phyloP scores from a whole-genome alignment of 164 flowering plant species.

The Magnolia officinalis region DNA sequence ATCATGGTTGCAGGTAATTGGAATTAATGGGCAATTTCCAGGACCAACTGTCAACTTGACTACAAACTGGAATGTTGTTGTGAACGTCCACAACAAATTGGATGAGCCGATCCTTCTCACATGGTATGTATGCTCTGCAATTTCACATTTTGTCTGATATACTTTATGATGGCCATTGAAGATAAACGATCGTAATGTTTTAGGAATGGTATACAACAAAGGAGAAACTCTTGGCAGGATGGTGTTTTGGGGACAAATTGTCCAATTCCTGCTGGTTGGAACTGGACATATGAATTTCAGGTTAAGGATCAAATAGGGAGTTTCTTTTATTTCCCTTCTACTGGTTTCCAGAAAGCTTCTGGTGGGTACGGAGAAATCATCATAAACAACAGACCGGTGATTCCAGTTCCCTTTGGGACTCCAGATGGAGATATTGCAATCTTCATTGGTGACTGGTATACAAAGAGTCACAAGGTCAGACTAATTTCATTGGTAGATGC shows the following conservation, averaged over 20 bases:
- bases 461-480: constrained; percentile 70
- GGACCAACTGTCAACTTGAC: constrained; percentile 88
- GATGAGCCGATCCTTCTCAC: constrained; percentile 90
- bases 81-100: constrained; percentile 79
- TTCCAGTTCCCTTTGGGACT: constrained; percentile 74
- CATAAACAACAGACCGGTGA: constrained; percentile 72
- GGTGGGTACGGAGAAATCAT: constrained; percentile 94
- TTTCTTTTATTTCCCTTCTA: constrained; percentile 88
- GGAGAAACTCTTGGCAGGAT: constrained; percentile 97
- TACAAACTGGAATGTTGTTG: constrained; percentile 92
- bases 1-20: constrained; percentile 64
- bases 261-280: constrained; percentile 92
- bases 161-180: neutral
- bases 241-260: constrained; percentile 95
- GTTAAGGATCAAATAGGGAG: constrained; percentile 97
- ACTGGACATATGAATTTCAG: constrained; percentile 93
- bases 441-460: constrained; percentile 83
- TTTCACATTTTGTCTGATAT: neutral
- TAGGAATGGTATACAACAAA: constrained; percentile 89
- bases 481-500: neutral
- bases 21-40: constrained; percentile 77
- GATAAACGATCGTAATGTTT: constrained; percentile 23
- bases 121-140: constrained; percentile 44
- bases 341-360: constrained; percentile 74
- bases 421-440: constrained; percentile 92